Base-by-base conservation (phyloP, 176 grass and related monocot genomes). In the Poa annua region DNA sequence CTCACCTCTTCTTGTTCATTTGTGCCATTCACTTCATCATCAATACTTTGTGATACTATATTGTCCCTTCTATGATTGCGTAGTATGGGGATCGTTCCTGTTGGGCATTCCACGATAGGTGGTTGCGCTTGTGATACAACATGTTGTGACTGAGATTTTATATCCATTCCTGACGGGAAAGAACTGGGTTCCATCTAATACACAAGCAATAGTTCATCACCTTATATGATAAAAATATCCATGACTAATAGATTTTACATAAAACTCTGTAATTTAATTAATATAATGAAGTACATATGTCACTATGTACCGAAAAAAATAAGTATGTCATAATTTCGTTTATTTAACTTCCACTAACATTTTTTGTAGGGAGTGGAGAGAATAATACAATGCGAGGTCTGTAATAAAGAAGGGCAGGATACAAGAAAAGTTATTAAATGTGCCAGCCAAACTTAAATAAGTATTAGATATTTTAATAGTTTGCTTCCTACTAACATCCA, bases 171-270 rank as follows among this genome's bases (percentile, higher is more conserved):
- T 12, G 22, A 11, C 10, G 48, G 64, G 14, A 41, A 39, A 81
- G 20, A 80, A 21, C 29, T 80, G 4, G 78, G 78, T 80, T 80
- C 12, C 44, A 80, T 64, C 78, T 68, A 13, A 5, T 36, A 24
- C 0, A 66, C 5, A 65, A 80, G 24, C 0, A 33, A 49, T 19
- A 32, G 11, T 6, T 7, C 2, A 64, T 6, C 20, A 71, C 38
- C 15, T 64, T 47, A 48, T 47, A 48, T 49, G 17, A 63, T 11
- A 25, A 42, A 20, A 22, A n/a, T 11, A 44, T 7, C 2, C 16
- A n/a, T 67, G 3, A 20, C n/a, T 39, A 67, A 20, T 20, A 39
- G 4, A 11, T 4, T 19, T 1, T 7, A 1, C 20, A 68, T 5
- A 8, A 41, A 39, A 68, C 19, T 39, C 2, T 44, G 38, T 14